Conservation (phyloP, 1,139 yeast genomes). For the Arxiozyma slooffiae region DNA sequence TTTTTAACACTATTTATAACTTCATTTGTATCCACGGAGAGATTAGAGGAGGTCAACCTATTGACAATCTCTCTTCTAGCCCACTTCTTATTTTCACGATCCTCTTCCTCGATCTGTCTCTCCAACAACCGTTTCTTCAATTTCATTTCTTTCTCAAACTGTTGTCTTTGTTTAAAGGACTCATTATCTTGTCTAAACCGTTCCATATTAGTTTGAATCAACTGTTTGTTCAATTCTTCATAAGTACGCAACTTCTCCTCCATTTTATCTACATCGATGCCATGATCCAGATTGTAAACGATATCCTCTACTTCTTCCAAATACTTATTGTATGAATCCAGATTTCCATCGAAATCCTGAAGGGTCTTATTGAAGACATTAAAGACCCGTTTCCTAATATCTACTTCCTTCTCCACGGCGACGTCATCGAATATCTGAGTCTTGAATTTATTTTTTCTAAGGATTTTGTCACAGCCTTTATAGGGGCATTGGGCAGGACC, state of each 20-base stretch:
- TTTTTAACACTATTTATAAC: conserved; percentile 46
- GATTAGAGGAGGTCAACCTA: conserved; percentile 36
- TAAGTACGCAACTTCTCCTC: conserved; percentile 61
- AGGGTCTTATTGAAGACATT: conserved; percentile 72
- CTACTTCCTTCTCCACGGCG: conserved; percentile 82
- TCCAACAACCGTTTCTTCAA: conserved; percentile 55
- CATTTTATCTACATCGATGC: conserved; percentile 60
- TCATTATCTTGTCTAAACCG: conserved; percentile 59
- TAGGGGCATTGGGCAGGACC: conserved; percentile 98
- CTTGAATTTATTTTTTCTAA: conserved; percentile 83
- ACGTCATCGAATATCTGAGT: conserved; percentile 88
- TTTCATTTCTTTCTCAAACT: conserved; percentile 48
- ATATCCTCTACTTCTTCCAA: conserved; percentile 76
- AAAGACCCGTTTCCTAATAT: conserved; percentile 69
- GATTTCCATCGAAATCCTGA: conserved; percentile 54
- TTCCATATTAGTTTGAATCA: conserved; percentile 66
- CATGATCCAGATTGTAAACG: conserved; percentile 64
- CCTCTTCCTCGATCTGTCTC: conserved; percentile 62
- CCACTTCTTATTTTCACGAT: conserved; percentile 48
- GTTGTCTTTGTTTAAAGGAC: conserved; percentile 41
- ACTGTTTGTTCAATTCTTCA: conserved; percentile 65
- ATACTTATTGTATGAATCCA: conserved; percentile 61
- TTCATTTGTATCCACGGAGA: conserved; percentile 36
- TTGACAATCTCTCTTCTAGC: conserved; percentile 63
- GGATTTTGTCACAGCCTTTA: conserved; percentile 77